Percentiles rank a stretch among this genome's conserved stretches.
phyloP scores from a whole-genome alignment of 1,284 basidiomycete species.

The Apiotrichum veenhuisii region DNA sequence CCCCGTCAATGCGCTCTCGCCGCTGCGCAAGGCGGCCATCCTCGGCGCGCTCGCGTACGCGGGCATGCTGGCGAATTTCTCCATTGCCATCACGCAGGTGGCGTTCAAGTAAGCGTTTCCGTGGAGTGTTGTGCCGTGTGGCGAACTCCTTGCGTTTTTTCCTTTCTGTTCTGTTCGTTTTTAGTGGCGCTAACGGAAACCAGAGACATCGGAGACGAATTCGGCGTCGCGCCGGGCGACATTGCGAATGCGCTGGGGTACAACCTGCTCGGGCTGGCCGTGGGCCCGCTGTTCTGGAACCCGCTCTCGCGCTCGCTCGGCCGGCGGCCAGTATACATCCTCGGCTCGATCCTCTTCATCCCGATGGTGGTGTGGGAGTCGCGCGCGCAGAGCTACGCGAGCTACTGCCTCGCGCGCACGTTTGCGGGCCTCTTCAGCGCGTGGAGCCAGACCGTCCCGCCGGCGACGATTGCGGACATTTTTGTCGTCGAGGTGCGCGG shows the following conservation, averaged over 20 bases:
- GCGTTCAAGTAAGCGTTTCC: too few species aligned
- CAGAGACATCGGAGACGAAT: slow-evolving; percentile 1
- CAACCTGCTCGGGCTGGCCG: slow-evolving; percentile 45
- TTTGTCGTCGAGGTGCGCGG: slow-evolving; percentile 38
- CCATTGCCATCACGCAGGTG: slow-evolving; percentile 19
- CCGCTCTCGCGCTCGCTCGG: slow-evolving; percentile 35
- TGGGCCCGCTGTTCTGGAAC: slow-evolving; percentile 43
- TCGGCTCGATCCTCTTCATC: slow-evolving; percentile 44
- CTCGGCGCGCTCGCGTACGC: slow-evolving; percentile 29
- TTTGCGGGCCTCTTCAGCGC: slow-evolving; percentile 26
- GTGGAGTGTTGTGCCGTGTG: too few species aligned
- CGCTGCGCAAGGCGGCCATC: slow-evolving; percentile 37
- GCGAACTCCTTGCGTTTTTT: too few species aligned
- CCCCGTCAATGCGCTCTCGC: slow-evolving; percentile 32
- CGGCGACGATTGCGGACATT: slow-evolving; percentile 34
- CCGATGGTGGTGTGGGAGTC: slow-evolving; percentile 44
- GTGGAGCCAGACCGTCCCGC: slow-evolving; percentile 33
- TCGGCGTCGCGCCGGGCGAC: slow-evolving; percentile 24
- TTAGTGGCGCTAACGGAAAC: too few species aligned
- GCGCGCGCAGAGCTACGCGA: slow-evolving; percentile 23
- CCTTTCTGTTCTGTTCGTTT: too few species aligned
- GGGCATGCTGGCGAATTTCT: slow-evolving; percentile 40
- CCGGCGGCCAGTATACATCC: slow-evolving; percentile 40
- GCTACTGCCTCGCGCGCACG: slow-evolving; percentile 27
- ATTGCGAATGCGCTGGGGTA: slow-evolving; percentile 47